These are phyloP conservation scores for Artemisia argyi DNA, from an alignment of 129 eudicot species.

Conservation along the genomic window DNA sequence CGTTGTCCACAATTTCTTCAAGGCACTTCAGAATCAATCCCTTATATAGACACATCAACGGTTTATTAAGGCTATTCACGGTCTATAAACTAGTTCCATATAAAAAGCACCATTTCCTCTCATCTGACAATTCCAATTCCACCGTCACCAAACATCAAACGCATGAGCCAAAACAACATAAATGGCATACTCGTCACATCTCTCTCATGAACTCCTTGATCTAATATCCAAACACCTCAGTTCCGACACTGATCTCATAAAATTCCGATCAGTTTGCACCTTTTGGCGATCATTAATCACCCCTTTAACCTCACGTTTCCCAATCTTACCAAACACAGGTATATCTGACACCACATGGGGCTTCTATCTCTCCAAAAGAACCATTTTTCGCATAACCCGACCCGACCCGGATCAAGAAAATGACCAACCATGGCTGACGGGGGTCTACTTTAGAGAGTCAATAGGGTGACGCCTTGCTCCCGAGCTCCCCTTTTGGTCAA, in stretches of 20 bases:
- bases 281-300: constrained; percentile 68
- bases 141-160: neutral
- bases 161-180: neutral
- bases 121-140: neutral
- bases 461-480: no score
- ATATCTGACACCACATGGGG: constrained; percentile 80
- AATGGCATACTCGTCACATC: constrained; percentile 90
- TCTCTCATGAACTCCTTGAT: constrained; percentile 75
- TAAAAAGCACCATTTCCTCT: no score
- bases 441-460: no score
- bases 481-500: no score
- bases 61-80: no score
- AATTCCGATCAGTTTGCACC: constrained; percentile 88
- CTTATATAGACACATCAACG: no score
- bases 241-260: constrained; percentile 64
- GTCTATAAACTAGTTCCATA: no score
- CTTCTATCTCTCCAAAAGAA: constrained; percentile 63
- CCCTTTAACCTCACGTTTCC: constrained; percentile 44
- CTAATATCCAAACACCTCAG: constrained; percentile 54
- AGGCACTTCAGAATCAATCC: no score
- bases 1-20: no score
- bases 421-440: constrained; percentile 35
- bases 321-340: constrained; percentile 68
- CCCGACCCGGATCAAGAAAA: constrained; percentile 26
- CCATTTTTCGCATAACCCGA: constrained; percentile 50